Evolutionary conservation across 2,329 filamentous ascomycete species (phyloP).

Genomic region (Cladophialophora psammophila): DNA sequence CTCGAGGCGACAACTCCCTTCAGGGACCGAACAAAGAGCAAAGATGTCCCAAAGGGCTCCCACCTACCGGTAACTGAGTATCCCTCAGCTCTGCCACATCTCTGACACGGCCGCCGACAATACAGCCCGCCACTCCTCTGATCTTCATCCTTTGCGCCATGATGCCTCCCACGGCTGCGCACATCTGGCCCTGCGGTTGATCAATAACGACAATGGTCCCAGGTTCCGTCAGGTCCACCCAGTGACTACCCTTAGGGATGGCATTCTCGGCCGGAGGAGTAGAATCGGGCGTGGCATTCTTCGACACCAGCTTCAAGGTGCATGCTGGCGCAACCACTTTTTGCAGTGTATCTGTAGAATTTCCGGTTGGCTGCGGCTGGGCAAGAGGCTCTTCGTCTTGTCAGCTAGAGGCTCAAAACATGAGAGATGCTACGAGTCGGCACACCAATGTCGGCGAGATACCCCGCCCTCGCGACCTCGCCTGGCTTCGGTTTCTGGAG

Average conservation of each 20-base stretch:
- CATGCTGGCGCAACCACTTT: conserved; percentile 52
- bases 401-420: conserved; percentile 15
- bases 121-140: conserved; percentile 65
- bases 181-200: conserved; percentile 70
- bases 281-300: conserved; percentile 47
- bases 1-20: not conserved
- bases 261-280: conserved; percentile 50
- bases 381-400: conserved; percentile 24
- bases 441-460: conserved; percentile 68
- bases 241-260: conserved; percentile 68
- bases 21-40: conserved; percentile 12
- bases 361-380: conserved; percentile 16
- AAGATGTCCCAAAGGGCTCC: not conserved
- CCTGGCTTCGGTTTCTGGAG: conserved; percentile 58
- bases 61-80: conserved; percentile 64
- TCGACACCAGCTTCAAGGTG: conserved; percentile 62
- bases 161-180: conserved; percentile 78
- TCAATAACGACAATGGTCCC: conserved; percentile 71
- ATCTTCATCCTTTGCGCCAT: conserved; percentile 74
- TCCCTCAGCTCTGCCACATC: conserved; percentile 68
- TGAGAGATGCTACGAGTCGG: not conserved
- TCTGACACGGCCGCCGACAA: conserved; percentile 73
- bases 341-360: not conserved
- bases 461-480: conserved; percentile 67
- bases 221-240: conserved; percentile 69